Base-by-base conservation (phyloP, 2,329 filamentous ascomycete genomes). In the Tricladium varicosporioides region DNA sequence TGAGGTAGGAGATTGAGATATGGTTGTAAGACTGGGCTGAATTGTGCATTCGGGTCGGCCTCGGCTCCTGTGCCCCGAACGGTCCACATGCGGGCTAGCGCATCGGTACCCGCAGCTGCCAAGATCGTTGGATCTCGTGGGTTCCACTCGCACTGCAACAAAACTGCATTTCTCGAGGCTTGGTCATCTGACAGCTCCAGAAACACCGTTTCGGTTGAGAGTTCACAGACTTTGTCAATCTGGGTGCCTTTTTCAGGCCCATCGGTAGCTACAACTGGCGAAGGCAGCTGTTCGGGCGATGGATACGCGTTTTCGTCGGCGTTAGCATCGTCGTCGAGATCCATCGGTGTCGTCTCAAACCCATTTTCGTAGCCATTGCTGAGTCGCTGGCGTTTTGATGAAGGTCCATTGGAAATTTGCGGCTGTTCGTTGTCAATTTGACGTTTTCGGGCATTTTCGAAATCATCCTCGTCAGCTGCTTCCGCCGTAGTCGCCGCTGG, bases 71-170 rank as follows among this genome's bases (percentile, higher is more conserved):
- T 76, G 78, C 79, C 80, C 71, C 80, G 79, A 65, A 87, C 72
- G 61, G 81, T 85, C 84, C 84, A 87, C 74, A 87, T 78, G 63
- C 84, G 83, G 77, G 84, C 84, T 82, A 87, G 82, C 74, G 84
- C 82, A 77, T 87, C 84, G 71, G 83, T 86, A 68, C 84, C 84
- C 76, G 82, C 83, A 78, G 83, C 83, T 73, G 83, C 84, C 78
- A 87, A 78, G 74, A 85, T 76, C 59, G 80, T 82, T 71, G 84
- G 80, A 76, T 87, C 80, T 73, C 72, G 78, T 65, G 84, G 84
- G 77, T 82, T 86, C 82, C 83, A 87, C 78, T 85, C 82, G 79
- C 84, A 86, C 73, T 86, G 83, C 75, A 87, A 78, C 72, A 87
- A 74, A 67, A 85, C 79, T 70, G 84, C 82, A 73, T 77, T 76